phyloP scores from a whole-genome alignment of 2,329 filamentous ascomycete species.

The Ophiostoma pallidulum region DNA sequence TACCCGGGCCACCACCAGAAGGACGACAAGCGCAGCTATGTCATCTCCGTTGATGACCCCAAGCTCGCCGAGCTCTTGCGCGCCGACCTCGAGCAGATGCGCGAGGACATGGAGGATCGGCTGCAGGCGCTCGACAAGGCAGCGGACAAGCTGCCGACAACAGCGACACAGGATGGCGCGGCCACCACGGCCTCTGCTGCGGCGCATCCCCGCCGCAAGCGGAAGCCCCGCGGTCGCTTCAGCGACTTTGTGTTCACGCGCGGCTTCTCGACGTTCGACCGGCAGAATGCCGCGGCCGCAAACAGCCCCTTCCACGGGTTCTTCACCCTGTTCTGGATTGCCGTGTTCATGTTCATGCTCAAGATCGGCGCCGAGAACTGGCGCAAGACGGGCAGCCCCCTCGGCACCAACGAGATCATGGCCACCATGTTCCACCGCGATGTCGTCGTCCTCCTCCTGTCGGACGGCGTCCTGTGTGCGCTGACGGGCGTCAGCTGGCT shows the following conservation, averaged over 20 bases:
- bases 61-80: conserved; percentile 32
- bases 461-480: conserved; percentile 60
- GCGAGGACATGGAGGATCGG: conserved; percentile 15
- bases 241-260: conserved; percentile 59
- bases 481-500: conserved; percentile 56
- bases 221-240: conserved; percentile 26
- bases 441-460: conserved; percentile 46
- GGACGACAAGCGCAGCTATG: conserved; percentile 16
- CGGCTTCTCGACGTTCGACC: conserved; percentile 66
- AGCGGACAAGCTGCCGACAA: background rate
- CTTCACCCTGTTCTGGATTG: conserved; percentile 70
- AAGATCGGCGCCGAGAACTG: conserved; percentile 62
- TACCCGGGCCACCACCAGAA: background rate
- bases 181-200: background rate
- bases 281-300: conserved; percentile 54
- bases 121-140: conserved; percentile 7
- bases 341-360: conserved; percentile 55
- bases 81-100: conserved; percentile 23
- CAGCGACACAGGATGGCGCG: background rate
- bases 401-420: conserved; percentile 65
- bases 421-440: conserved; percentile 52
- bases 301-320: conserved; percentile 70
- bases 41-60: conserved; percentile 26
- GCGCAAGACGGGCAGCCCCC: conserved; percentile 54
- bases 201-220: background rate